A percentile compares a stretch with the other conserved stretches of the same genome.
These are phyloP conservation scores for Niveomyces coronatus DNA, from an alignment of 2,329 filamentous ascomycete species.

Conservation along the genomic window DNA sequence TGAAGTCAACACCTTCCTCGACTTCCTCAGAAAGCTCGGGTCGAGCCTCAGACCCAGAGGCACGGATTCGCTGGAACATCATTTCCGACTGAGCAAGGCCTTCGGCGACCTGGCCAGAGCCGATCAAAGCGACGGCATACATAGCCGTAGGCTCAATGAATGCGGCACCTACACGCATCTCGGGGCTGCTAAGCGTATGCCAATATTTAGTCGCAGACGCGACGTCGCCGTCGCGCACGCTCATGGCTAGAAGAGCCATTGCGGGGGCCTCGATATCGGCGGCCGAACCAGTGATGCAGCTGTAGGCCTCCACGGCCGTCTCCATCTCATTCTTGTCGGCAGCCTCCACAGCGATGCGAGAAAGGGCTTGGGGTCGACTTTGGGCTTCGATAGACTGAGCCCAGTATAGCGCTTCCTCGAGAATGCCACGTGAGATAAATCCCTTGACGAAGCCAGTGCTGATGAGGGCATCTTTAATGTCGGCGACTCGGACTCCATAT, in stretches of 20 bases:
- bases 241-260: slow-evolving; percentile 77
- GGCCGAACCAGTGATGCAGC: slow-evolving; percentile 42
- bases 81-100: slow-evolving; percentile 68
- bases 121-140: slow-evolving; percentile 81
- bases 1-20: slow-evolving; percentile 72
- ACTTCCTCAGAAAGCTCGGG: slow-evolving; percentile 64
- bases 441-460: slow-evolving; percentile 69
- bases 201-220: slow-evolving; percentile 70
- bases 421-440: slow-evolving; percentile 59
- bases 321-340: slow-evolving; percentile 67
- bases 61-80: slow-evolving; percentile 79
- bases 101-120: slow-evolving; percentile 73
- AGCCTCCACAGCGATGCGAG: slow-evolving; percentile 62
- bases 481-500: slow-evolving; percentile 46
- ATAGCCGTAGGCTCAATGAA: slow-evolving; percentile 85
- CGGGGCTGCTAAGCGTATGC: slow-evolving; percentile 57
- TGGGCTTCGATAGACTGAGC: slow-evolving; percentile 53
- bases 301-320: slow-evolving; percentile 58
- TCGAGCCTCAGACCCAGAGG: slow-evolving; percentile 38
- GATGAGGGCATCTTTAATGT: slow-evolving; percentile 63
- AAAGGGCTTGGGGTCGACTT: slow-evolving; percentile 53
- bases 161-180: slow-evolving; percentile 46
- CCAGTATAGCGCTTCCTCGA: slow-evolving; percentile 64
- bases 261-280: slow-evolving; percentile 47
- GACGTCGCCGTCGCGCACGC: slow-evolving; percentile 73